A percentile compares a stretch with the other conserved stretches of the same genome.
phyloP scores from a whole-genome alignment of 163 green algal genomes.

The Volvox carteri region DNA sequence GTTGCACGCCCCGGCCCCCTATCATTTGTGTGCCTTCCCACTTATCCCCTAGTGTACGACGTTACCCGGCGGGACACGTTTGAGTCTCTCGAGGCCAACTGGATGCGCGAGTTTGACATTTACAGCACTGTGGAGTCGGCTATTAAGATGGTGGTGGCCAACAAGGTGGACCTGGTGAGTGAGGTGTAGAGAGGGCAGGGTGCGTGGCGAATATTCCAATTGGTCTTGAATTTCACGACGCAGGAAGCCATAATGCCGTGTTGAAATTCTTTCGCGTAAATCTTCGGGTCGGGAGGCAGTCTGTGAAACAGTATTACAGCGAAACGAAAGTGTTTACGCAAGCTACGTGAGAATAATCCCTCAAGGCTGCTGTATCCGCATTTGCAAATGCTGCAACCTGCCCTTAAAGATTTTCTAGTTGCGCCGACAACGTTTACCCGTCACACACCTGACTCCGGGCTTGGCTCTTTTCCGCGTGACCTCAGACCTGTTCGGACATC shows the following conservation, averaged over 20 bases:
- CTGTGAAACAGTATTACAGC: neutral
- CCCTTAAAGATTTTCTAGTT: neutral
- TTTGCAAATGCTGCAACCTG: no score
- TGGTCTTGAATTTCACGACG: neutral
- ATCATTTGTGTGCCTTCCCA: no score
- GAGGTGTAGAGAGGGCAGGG: neutral
- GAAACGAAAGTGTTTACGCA: neutral
- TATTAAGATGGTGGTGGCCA: constrained; percentile 97
- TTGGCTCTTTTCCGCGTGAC: neutral
- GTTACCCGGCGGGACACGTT: constrained; percentile 95
- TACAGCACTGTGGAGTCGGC: constrained; percentile 88
- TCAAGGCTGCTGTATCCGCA: no score
- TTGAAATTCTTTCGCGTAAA: neutral
- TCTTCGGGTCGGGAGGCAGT: neutral
- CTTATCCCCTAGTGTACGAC: constrained; percentile 98
- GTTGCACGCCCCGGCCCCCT: no score
- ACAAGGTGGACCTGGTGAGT: constrained; percentile 92
- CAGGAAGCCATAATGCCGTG: neutral
- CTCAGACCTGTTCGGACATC: neutral
- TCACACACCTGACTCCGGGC: neutral
- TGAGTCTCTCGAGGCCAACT: constrained; percentile 90
- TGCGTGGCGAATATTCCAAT: neutral
- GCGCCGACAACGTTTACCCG: neutral
- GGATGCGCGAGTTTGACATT: constrained; percentile 95
- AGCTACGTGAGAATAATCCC: no score